Evolutionary conservation across 257 asterid species (phyloP).

Genomic region (Fraxinus americana): DNA sequence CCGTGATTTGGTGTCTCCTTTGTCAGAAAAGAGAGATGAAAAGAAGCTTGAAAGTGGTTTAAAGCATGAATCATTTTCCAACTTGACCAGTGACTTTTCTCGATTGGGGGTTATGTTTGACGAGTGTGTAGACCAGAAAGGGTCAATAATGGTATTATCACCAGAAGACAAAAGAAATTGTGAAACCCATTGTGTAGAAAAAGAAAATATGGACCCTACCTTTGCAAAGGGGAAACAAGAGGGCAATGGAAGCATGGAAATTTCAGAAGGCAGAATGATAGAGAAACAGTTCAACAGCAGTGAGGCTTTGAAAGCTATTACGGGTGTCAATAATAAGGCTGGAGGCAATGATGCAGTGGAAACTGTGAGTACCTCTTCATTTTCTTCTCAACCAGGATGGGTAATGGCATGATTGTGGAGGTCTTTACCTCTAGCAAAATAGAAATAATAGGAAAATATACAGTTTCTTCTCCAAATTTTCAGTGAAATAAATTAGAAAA

Average conservation of each 20-base stretch:
- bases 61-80: conserved; percentile 49
- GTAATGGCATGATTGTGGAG: conserved; percentile 17
- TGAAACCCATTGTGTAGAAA: conserved; percentile 40
- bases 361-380: conserved; percentile 47
- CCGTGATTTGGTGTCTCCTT: conserved; percentile 85
- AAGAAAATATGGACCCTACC: conserved; percentile 59
- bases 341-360: conserved; percentile 37
- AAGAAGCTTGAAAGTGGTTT: conserved; percentile 62
- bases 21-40: conserved; percentile 79
- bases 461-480: background rate
- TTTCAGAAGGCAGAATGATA: conserved; percentile 33
- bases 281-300: conserved; percentile 31
- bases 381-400: conserved; percentile 23
- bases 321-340: conserved; percentile 31
- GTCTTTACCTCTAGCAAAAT: conserved; percentile 18
- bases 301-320: conserved; percentile 28
- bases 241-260: conserved; percentile 23
- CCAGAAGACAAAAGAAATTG: conserved; percentile 29
- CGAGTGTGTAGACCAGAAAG: conserved; percentile 42
- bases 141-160: conserved; percentile 28
- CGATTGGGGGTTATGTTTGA: conserved; percentile 63
- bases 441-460: conserved; percentile 4
- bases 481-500: conserved; percentile 17
- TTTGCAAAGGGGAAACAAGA: conserved; percentile 35
- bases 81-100: conserved; percentile 54